Percentiles rank a stretch among this genome's conserved stretches.
These are phyloP conservation scores for Colletotrichum eremochloae DNA, from an alignment of 2,329 filamentous ascomycete genomes.

Conservation along the genomic window DNA sequence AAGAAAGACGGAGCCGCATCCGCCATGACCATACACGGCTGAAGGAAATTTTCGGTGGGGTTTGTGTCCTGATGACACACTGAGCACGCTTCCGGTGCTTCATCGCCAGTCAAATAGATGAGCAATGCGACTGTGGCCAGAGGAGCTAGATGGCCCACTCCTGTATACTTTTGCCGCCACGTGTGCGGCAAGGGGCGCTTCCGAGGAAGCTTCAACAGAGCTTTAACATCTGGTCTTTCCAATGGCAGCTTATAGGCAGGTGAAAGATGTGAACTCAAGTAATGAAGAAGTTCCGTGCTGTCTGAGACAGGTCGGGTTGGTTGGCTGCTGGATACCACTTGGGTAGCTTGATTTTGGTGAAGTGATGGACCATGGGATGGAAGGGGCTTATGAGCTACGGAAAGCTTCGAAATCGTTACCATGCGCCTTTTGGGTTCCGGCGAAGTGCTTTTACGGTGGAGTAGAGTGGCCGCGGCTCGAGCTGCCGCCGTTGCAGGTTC, in stretches of 20 bases:
- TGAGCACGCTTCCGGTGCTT: slow-evolving; percentile 8
- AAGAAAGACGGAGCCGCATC: slow-evolving; percentile 40
- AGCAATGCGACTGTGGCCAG: slow-evolving; percentile 27
- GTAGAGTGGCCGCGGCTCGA: not conserved
- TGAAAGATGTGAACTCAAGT: slow-evolving; percentile 17
- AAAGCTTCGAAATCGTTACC: not conserved
- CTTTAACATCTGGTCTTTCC: slow-evolving; percentile 34
- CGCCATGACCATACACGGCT: slow-evolving; percentile 48
- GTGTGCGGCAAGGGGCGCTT: slow-evolving; percentile 5
- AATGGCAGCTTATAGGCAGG: slow-evolving; percentile 11
- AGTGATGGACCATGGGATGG: not conserved
- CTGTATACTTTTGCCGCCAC: slow-evolving; percentile 22
- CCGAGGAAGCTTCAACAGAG: slow-evolving; percentile 26
- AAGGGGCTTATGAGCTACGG: too few species aligned
- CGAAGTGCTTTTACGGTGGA: not conserved
- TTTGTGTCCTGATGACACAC: not conserved
- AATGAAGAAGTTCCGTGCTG: not conserved
- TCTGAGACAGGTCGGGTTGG: too few species aligned
- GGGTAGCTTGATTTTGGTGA: not conserved
- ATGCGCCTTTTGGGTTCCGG: not conserved
- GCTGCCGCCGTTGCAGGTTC: not conserved
- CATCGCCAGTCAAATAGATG: slow-evolving; percentile 35
- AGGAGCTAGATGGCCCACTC: slow-evolving; percentile 14
- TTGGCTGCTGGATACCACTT: not conserved
- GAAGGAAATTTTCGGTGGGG: slow-evolving; percentile 9